Evolutionary conservation across 2,329 filamentous ascomycete genomes (phyloP).

Genomic region (Tolypocladium cylindrosporum): DNA sequence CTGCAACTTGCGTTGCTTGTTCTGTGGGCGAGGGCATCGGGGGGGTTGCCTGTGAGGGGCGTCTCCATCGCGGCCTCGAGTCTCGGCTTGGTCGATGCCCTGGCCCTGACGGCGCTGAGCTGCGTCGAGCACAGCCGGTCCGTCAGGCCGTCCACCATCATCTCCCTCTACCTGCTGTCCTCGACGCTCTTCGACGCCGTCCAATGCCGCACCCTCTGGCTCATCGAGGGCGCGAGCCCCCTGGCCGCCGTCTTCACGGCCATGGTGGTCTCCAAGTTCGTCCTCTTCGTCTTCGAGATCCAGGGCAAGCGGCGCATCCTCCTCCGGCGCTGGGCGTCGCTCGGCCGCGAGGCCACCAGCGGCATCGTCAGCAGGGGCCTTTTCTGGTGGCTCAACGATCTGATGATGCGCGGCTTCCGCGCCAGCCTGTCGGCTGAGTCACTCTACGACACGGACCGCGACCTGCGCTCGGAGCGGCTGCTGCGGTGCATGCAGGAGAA

Average conservation of each 20-base stretch:
- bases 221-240: conserved; percentile 7
- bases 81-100: conserved; percentile 16
- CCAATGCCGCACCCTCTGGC: conserved; percentile 16
- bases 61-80: conserved; percentile 6
- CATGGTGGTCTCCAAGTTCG: conserved; percentile 17
- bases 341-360: conserved; percentile 19
- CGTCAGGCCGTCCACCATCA: conserved; percentile 25
- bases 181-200: conserved; percentile 22
- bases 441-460: background rate
- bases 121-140: conserved; percentile 21
- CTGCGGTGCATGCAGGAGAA: background rate
- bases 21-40: background rate
- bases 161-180: conserved; percentile 26
- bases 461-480: background rate
- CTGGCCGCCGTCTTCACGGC: conserved; percentile 15
- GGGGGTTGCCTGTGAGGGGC: background rate
- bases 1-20: background rate
- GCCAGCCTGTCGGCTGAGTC: background rate
- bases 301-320: background rate
- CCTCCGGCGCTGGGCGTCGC: conserved; percentile 13
- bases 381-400: conserved; percentile 14
- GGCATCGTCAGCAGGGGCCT: conserved; percentile 8
- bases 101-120: conserved; percentile 15
- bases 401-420: background rate
- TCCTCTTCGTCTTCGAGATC: background rate